phyloP scores from a whole-genome alignment of 2,329 filamentous ascomycete genomes.

The Fusarium paranaense region DNA sequence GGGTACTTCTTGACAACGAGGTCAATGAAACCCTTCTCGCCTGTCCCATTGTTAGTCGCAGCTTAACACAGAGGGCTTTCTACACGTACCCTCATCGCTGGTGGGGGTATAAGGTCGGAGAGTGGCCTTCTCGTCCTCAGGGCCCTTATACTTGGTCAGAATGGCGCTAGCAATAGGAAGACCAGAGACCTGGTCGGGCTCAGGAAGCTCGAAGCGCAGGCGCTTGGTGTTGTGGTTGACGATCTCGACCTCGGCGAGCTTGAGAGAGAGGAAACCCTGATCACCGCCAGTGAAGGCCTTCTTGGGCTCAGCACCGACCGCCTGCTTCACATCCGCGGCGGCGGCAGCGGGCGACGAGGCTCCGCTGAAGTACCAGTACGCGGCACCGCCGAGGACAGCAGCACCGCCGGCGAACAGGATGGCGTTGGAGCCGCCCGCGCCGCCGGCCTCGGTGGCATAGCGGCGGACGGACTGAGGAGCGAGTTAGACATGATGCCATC shows the following conservation, averaged over 20 bases:
- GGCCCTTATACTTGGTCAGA: conserved; percentile 90
- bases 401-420: conserved; percentile 71
- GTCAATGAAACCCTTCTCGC: conserved; percentile 82
- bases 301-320: conserved; percentile 66
- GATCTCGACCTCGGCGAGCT: conserved; percentile 80
- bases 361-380: conserved; percentile 67
- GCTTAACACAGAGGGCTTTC: not conserved
- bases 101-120: conserved; percentile 94
- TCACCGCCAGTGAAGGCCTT: conserved; percentile 81
- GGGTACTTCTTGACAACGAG: conserved; percentile 94
- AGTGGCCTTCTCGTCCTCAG: conserved; percentile 85
- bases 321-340: conserved; percentile 61
- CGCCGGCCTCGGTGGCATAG: conserved; percentile 75
- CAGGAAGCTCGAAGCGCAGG: conserved; percentile 87
- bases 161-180: conserved; percentile 86
- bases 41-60: conserved; percentile 56
- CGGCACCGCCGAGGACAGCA: conserved; percentile 67
- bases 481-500: conserved; percentile 35
- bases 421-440: conserved; percentile 68
- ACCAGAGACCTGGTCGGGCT: conserved; percentile 86
- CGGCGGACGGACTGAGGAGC: conserved; percentile 61
- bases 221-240: conserved; percentile 97
- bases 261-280: conserved; percentile 87
- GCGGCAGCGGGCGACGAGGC: conserved; percentile 66
- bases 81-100: conserved; percentile 79